Evolutionary conservation across 371 early-diverging fungal species (phyloP), one percentile per base, ranked within the genome.

Genomic region (Lichtheimia ornata): DNA sequence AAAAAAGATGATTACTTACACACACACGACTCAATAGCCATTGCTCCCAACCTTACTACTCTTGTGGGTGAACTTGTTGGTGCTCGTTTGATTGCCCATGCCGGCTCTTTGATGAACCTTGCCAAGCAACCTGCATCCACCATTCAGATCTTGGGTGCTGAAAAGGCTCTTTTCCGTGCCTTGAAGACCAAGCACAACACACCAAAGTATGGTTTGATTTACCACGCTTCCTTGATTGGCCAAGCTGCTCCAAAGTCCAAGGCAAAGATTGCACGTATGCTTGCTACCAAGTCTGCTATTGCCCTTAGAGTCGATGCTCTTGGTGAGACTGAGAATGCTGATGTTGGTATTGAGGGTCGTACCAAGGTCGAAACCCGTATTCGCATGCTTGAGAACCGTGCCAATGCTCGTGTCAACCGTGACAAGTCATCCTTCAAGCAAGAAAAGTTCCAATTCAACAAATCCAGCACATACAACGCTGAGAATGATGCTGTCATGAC

Each of bases 141-240:
- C 61, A 89, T 98, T 58, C 99, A 98, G 85, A 94, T 98, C 55
- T 86, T 97, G 22, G 99, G 99, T 75, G 97, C 99, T 55, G 97
- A 98, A 82, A 98, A 98, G 87, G 97, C 97, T 22, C 87, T 97
- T 50, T 96, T 96, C 86, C 88, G 96, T 65, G 97, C 98, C 9
- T 76, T 98, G 67, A 96, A 95, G 88, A 91, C 92, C 60, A 93
- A 95, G 82, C 84, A 91, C 71, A 90, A 94, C 76, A 98, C 98
- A 28, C 98, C 98, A 66, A 97, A 98, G 83, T 97, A 97, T 73
- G 99, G 99, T 73, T 81, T 97, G 56, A 88, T 98, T 63, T 98
- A 91, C 77, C 93, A 96, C 72, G 91, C 96, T 30, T 89, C 91
- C 27, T 81, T 97, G 49, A 86, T 97, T 25, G 94, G 94, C 56